Evolutionary conservation across 1,139 yeast species (phyloP).

Genomic region (Kluyveromyces marxianus): DNA sequence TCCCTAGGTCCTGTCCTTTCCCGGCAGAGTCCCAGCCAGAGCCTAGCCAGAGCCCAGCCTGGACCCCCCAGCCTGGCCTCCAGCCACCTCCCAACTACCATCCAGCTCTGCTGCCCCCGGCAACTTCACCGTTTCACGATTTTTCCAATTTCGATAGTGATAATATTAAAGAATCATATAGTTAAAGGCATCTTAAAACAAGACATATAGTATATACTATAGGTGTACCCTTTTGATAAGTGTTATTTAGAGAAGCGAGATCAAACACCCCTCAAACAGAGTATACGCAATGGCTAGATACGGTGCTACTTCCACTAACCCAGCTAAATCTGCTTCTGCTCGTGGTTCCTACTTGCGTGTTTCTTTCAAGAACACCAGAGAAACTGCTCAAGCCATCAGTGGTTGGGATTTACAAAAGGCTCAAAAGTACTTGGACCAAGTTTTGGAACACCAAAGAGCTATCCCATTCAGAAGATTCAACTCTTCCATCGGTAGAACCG

Average conservation of each 20-base stretch:
- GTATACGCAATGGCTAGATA: constrained; percentile 67
- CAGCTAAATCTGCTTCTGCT: constrained; percentile 98
- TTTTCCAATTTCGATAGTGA: no score
- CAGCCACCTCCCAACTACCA: no score
- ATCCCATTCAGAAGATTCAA: constrained; percentile 99
- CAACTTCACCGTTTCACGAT: no score
- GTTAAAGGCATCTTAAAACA: neutral
- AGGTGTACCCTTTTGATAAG: neutral
- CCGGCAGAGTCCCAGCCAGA: no score
- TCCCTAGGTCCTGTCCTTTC: no score
- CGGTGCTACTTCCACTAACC: constrained; percentile 99
- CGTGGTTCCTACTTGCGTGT: constrained; percentile 99
- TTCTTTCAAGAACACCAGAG: constrained; percentile 99
- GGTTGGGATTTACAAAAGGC: constrained; percentile 98
- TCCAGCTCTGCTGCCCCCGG: no score
- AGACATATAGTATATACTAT: neutral
- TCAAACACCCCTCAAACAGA: constrained; percentile 15
- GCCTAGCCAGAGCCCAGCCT: no score
- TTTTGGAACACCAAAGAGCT: constrained; percentile 97
- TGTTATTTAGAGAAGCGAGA: neutral
- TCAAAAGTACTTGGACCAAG: constrained; percentile 93
- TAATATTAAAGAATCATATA: no score
- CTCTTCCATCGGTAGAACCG: constrained; percentile 97
- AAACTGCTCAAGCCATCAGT: constrained; percentile 95
- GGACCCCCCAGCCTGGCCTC: no score